Evolutionary conservation across 257 asterid genomes (phyloP).

Genomic region (Mitragyna speciosa): DNA sequence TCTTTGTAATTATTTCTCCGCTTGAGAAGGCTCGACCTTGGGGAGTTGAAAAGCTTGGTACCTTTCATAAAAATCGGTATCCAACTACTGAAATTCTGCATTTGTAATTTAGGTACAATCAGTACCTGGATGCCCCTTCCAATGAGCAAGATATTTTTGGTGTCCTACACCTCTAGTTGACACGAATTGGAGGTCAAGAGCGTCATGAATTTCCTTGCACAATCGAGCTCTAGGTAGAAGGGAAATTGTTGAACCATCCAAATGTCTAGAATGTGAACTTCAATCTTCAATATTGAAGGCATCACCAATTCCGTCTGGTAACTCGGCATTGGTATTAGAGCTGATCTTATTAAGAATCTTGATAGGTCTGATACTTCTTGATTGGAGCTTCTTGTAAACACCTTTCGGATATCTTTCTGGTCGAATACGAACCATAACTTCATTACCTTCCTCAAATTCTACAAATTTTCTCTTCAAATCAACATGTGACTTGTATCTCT

Average conservation of each 20-base stretch:
- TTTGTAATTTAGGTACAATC: neutral
- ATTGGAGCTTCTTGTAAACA: neutral
- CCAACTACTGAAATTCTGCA: neutral
- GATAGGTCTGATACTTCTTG: neutral
- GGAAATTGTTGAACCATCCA: neutral
- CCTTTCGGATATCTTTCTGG: neutral
- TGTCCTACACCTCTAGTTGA: neutral
- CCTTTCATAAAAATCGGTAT: neutral
- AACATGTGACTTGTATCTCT: neutral
- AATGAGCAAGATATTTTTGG: neutral
- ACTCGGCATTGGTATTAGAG: neutral
- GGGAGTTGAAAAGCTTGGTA: neutral
- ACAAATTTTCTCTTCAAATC: neutral
- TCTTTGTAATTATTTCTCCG: neutral
- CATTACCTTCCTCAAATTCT: neutral
- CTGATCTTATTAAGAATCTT: neutral
- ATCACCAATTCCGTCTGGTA: neutral
- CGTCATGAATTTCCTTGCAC: neutral
- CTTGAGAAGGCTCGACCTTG: conserved; percentile 1
- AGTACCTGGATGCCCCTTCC: neutral
- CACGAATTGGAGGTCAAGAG: conserved; percentile 4
- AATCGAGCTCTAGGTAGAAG: neutral
- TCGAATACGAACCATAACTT: neutral
- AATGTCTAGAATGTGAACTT: neutral
- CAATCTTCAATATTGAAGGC: neutral